Base-by-base conservation (phyloP, 1,139 yeast species). In the Suhomyces chickasaworum region DNA sequence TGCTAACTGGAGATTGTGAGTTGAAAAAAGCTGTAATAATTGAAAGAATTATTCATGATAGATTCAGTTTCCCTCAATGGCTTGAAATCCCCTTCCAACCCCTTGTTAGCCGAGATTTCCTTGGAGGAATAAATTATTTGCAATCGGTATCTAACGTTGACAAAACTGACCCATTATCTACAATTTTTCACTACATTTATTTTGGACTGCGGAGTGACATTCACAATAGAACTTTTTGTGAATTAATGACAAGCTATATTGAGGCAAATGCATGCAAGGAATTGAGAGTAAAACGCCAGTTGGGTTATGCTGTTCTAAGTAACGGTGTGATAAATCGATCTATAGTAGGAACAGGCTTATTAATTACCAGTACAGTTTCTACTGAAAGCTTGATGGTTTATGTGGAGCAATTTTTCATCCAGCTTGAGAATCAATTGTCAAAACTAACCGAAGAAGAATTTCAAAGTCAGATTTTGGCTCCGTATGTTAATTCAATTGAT, bases 271-370 rank as follows among this genome's bases (percentile, higher is more conserved):
- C 79, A n/a, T 61, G 65, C 1, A 61, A 71, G 3, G 80, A 77
- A 46, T 63, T 84, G 17, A 65, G 89, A 53, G 70, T 69, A 17
- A 74, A 72, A 48, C 73, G 71, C 45, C 85, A 81, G 54, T 63
- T 85, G 41, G 76, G 73, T 0, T 72, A 72, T 57, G 67, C 74
- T 7, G 78, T 83, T 0, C 52, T 74, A 5, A 77, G 81, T 36
- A 89, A 89, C 0, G 48, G 73, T n/a, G 65, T 85, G 51, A 56
- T 76, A 1, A 63, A 80, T 32, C 64, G 83, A 45, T 68, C 72
- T 16, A 74, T 81, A 0, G 58, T 78, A n/a, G 91, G 91, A 0
- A 45, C 81, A 2, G 82, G 77, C 52, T 61, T 85, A 7, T 71
- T 79, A 4, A 62, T 83, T 0, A 71, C 77, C 71, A 81, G 85